These are phyloP conservation scores for Panaeolus papilionaceus DNA, from an alignment of 768 basidiomycete species.

Conservation along the genomic window DNA sequence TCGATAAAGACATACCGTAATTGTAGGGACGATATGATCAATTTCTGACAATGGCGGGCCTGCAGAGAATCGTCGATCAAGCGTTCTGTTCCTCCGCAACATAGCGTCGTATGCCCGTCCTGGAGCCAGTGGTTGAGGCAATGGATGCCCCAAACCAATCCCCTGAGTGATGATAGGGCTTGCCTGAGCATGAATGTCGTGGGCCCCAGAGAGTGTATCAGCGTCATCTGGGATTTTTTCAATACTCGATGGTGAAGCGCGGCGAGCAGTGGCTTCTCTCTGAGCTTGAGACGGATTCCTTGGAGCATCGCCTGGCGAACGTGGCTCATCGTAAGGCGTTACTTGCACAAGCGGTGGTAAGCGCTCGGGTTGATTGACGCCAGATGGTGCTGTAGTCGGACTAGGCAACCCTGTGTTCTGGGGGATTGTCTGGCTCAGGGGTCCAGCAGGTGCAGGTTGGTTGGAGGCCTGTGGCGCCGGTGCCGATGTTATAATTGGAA, in stretches of 20 bases:
- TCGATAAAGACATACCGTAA: background rate
- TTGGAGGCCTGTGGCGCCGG: conserved; percentile 5
- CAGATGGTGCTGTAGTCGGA: background rate
- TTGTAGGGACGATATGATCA: conserved; percentile 46
- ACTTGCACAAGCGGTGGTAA: background rate
- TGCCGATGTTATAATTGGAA: conserved; percentile 4
- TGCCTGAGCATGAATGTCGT: background rate
- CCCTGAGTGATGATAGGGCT: background rate
- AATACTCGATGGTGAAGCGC: conserved; percentile 5
- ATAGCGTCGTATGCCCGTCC: conserved; percentile 13
- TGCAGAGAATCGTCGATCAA: conserved; percentile 23
- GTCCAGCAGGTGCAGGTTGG: background rate
- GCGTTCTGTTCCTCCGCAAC: conserved; percentile 23
- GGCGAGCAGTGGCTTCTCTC: background rate
- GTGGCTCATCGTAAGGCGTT: background rate
- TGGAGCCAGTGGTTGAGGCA: conserved; percentile 19
- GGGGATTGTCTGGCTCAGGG: background rate
- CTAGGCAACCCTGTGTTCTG: background rate
- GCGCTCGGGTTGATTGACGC: conserved; percentile 11
- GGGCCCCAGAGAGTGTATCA: background rate
- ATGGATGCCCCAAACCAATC: conserved; percentile 14
- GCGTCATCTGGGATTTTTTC: conserved; percentile 8
- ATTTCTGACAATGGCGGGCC: conserved; percentile 37
- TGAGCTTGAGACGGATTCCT: background rate
- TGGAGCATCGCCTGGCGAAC: background rate